Conservation (phyloP, 495 filamentous ascomycete species). For the Penicillium turbatum region DNA sequence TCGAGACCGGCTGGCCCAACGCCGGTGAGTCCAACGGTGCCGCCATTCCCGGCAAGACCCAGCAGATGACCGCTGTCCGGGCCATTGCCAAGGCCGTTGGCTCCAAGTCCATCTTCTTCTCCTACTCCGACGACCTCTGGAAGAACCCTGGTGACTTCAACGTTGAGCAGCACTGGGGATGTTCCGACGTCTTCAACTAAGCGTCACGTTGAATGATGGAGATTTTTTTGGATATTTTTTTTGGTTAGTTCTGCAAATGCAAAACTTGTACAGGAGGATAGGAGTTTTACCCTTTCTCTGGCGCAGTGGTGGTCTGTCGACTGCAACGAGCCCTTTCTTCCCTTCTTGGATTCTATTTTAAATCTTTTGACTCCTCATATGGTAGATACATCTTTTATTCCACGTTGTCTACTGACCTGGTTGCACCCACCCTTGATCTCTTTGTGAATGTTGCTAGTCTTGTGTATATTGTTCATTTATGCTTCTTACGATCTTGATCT, state of each 20-base stretch:
- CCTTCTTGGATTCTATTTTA: slow-evolving; percentile 24
- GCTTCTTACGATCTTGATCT: slow-evolving; percentile 19
- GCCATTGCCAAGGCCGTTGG: slow-evolving; percentile 56
- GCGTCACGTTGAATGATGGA: slow-evolving; percentile 13
- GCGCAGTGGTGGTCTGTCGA: background rate
- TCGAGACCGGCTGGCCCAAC: slow-evolving; percentile 91
- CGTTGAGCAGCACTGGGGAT: slow-evolving; percentile 81
- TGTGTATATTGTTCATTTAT: slow-evolving; percentile 33
- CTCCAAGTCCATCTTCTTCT: slow-evolving; percentile 68
- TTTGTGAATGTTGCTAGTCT: slow-evolving; percentile 23
- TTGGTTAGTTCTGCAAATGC: slow-evolving; percentile 18
- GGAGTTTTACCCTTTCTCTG: slow-evolving; percentile 27
- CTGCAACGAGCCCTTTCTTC: slow-evolving; percentile 2
- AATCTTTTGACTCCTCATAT: slow-evolving; percentile 26
- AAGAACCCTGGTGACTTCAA: slow-evolving; percentile 64
- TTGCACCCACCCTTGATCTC: slow-evolving; percentile 27
- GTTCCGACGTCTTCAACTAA: slow-evolving; percentile 48
- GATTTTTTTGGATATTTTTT: slow-evolving; percentile 11
- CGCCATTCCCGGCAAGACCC: slow-evolving; percentile 58
- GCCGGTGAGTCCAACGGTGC: slow-evolving; percentile 62
- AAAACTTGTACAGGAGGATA: slow-evolving; percentile 34
- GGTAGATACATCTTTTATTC: slow-evolving; percentile 41
- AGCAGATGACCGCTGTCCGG: slow-evolving; percentile 71
- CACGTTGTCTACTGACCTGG: slow-evolving; percentile 34
- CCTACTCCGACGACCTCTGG: slow-evolving; percentile 75